These are phyloP conservation scores for Auricularia sp. DNA, from an alignment of 768 basidiomycete species.

Conservation along the genomic window DNA sequence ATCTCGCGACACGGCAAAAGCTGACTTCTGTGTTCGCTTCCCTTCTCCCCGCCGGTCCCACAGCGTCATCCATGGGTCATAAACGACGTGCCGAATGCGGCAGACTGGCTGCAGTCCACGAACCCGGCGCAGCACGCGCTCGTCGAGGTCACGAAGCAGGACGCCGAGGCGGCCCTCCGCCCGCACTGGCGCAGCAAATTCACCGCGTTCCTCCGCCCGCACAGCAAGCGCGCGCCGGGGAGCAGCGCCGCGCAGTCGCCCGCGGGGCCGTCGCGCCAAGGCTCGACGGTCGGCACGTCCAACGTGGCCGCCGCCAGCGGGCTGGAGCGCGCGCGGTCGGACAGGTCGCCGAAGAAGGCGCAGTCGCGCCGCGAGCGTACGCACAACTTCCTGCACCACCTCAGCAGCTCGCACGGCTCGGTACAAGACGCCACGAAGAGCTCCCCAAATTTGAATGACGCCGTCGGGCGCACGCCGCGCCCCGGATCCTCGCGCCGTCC, in stretches of 20 bases:
- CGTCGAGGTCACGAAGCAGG: slow-evolving; percentile 61
- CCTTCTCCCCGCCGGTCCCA: slow-evolving; percentile 31
- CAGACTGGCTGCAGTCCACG: slow-evolving; percentile 61
- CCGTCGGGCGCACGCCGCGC: neutral
- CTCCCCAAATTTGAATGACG: neutral
- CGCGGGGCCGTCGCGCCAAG: neutral
- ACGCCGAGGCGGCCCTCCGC: slow-evolving; percentile 51
- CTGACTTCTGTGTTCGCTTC: slow-evolving; percentile 3
- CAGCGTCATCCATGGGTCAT: slow-evolving; percentile 49
- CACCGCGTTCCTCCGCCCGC: neutral
- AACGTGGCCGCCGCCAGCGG: neutral
- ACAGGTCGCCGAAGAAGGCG: neutral
- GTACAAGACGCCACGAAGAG: neutral
- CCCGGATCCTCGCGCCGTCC: neutral
- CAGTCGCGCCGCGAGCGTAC: neutral
- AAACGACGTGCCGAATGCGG: slow-evolving; percentile 53
- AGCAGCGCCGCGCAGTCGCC: neutral
- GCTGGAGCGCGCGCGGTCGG: neutral
- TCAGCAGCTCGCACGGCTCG: neutral
- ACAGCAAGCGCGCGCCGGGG: neutral
- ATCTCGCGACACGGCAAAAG: neutral
- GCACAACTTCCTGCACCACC: neutral
- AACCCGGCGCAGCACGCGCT: slow-evolving; percentile 38
- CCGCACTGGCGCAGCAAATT: slow-evolving; percentile 16
- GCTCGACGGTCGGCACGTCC: neutral